These are phyloP conservation scores for Leishmania braziliensis DNA, from an alignment of 208 protist species.

Conservation along the genomic window DNA sequence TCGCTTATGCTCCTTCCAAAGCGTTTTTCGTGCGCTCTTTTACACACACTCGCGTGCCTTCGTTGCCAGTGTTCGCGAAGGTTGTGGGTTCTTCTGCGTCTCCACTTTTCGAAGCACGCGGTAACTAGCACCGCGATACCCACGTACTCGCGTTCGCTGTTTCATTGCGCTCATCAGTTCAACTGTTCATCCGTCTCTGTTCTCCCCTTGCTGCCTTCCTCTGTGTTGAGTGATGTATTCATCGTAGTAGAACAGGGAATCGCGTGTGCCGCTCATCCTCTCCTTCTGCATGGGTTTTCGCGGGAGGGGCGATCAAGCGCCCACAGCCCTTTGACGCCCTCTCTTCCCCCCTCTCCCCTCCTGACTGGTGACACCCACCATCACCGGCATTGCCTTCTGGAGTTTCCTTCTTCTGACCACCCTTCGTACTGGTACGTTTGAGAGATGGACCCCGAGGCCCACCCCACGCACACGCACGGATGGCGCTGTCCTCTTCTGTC, in stretches of 20 bases:
- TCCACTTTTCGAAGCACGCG: neutral
- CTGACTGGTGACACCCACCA: neutral
- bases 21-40: too few relatives aligned
- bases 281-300: conserved; percentile 3
- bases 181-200: neutral
- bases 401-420: conserved; percentile 22
- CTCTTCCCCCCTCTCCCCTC: neutral
- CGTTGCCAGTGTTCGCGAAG: neutral
- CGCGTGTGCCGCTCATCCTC: neutral
- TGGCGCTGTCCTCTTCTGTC: neutral
- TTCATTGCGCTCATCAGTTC: neutral
- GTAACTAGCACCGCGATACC: neutral
- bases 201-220: neutral
- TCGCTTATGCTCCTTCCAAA: neutral
- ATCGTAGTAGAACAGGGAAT: neutral
- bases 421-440: conserved; percentile 7
- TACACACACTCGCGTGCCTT: too few relatives aligned
- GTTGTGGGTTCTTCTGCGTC: too few relatives aligned
- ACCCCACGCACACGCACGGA: conserved; percentile 7
- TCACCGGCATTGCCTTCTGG: neutral
- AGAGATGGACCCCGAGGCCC: conserved; percentile 18
- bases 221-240: neutral
- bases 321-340: neutral
- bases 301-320: neutral
- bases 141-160: neutral